Conservation (phyloP, 129 eudicot genomes). For the Chrysanthemum lavandulifolium region DNA sequence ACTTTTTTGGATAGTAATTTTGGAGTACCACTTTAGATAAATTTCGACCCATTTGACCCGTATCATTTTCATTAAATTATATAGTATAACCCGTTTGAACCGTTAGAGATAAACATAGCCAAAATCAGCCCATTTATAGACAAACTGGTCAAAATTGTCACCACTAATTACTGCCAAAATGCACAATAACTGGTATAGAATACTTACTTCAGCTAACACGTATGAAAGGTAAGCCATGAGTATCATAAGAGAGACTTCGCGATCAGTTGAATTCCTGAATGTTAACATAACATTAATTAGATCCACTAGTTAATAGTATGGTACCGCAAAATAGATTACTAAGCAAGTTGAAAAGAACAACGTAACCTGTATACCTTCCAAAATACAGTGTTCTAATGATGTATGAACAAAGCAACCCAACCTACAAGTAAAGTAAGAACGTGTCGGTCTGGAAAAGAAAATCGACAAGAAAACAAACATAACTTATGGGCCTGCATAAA, state of each 20-base stretch:
- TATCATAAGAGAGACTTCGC: conserved; percentile 81
- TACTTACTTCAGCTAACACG: conserved; percentile 75
- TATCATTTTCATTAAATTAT: neutral
- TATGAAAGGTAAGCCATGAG: conserved; percentile 94
- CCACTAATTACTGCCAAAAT: neutral
- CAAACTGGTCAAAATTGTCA: neutral
- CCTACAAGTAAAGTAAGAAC: conserved; percentile 37
- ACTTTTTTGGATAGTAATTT: neutral
- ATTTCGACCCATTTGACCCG: neutral
- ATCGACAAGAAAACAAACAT: neutral
- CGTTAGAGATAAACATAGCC: neutral
- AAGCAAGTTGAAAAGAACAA: conserved; percentile 9
- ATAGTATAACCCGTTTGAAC: neutral
- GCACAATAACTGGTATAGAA: conserved; percentile 3
- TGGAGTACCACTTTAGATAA: neutral
- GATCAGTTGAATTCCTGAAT: conserved; percentile 80
- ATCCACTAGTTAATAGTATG: neutral
- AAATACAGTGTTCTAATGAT: conserved; percentile 55
- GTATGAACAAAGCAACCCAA: conserved; percentile 80
- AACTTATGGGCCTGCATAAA: conserved; percentile 11
- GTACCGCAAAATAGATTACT: neutral
- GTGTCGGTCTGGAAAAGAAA: conserved; percentile 1
- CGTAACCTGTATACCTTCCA: conserved; percentile 51
- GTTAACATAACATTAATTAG: conserved; percentile 8
- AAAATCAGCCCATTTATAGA: neutral